Percentiles rank a stretch among this genome's conserved stretches.
Conservation (phyloP, 441 rosid species). For the Kokia cookei region DNA sequence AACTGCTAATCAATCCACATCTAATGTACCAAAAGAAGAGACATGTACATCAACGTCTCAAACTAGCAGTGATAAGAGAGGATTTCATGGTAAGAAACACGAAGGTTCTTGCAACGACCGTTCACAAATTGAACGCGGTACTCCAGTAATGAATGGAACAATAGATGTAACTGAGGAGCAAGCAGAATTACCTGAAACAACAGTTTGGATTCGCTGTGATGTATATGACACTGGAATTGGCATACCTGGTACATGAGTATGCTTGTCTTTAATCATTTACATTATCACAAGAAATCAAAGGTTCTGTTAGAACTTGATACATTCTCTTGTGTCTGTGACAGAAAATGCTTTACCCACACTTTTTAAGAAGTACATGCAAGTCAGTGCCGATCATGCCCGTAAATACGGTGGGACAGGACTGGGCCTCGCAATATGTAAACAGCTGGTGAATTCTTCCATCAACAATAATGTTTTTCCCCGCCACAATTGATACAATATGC, state of each 20-base stretch:
- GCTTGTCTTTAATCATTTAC: background rate
- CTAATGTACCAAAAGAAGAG: slow-evolving; percentile 25
- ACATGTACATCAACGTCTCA: slow-evolving; percentile 22
- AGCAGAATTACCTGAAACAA: slow-evolving; percentile 33
- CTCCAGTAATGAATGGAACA: slow-evolving; percentile 18
- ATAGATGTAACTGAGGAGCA: slow-evolving; percentile 36
- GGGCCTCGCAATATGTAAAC: slow-evolving; percentile 99
- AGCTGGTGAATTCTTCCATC: slow-evolving; percentile 49
- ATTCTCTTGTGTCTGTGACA: slow-evolving; percentile 23
- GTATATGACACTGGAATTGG: slow-evolving; percentile 95
- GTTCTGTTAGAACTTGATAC: background rate
- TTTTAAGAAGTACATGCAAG: slow-evolving; percentile 95
- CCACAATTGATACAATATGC: background rate
- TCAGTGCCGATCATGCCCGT: slow-evolving; percentile 84
- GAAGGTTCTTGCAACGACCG: slow-evolving; percentile 20
- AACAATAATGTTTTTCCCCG: background rate
- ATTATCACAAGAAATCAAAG: background rate
- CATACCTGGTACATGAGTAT: slow-evolving; percentile 60
- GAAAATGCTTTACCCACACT: slow-evolving; percentile 82
- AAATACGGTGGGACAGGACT: slow-evolving; percentile 97
- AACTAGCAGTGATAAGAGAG: slow-evolving; percentile 18
- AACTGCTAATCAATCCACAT: slow-evolving; percentile 18
- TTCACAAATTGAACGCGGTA: slow-evolving; percentile 17
- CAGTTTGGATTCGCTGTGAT: slow-evolving; percentile 86
- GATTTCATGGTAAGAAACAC: slow-evolving; percentile 8